Evolutionary conservation across 805 yeast genomes (phyloP).

Genomic region (Metschnikowia amazonensis): DNA sequence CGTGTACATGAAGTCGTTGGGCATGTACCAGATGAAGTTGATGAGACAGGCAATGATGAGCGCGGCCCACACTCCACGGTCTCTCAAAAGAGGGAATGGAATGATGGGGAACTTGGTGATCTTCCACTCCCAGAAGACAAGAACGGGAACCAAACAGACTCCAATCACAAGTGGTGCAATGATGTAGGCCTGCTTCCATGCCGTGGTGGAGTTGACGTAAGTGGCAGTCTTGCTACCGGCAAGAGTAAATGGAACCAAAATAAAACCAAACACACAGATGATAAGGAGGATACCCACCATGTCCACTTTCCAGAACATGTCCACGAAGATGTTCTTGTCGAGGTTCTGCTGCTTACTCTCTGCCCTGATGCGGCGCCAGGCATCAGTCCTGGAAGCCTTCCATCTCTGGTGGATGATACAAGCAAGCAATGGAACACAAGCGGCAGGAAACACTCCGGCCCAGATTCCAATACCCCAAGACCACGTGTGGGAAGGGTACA

Average conservation of each 20-base stretch:
- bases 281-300: conserved; percentile 57
- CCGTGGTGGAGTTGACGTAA: conserved; percentile 24
- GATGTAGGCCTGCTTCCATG: conserved; percentile 58
- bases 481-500: conserved; percentile 59
- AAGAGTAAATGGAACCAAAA: conserved; percentile 68
- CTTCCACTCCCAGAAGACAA: conserved; percentile 55
- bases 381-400: conserved; percentile 50
- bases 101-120: conserved; percentile 59
- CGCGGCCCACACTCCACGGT: conserved; percentile 76
- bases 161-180: conserved; percentile 73
- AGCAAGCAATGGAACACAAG: conserved; percentile 55
- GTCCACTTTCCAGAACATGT: conserved; percentile 62
- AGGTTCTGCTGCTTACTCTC: conserved; percentile 34
- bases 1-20: conserved; percentile 64
- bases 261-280: conserved; percentile 55
- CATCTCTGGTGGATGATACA: conserved; percentile 55
- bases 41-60: conserved; percentile 53
- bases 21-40: conserved; percentile 64
- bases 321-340: conserved; percentile 20
- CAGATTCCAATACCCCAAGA: conserved; percentile 64
- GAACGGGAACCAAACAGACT: conserved; percentile 53
- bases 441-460: conserved; percentile 70
- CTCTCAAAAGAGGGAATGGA: conserved; percentile 56
- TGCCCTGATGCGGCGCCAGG: conserved; percentile 40
- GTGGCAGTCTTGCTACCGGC: conserved; percentile 45